A percentile compares a stretch with the other conserved stretches of the same genome.
Conservation (phyloP, 176 grass and related monocot genomes). For the Zoysia japonica region DNA sequence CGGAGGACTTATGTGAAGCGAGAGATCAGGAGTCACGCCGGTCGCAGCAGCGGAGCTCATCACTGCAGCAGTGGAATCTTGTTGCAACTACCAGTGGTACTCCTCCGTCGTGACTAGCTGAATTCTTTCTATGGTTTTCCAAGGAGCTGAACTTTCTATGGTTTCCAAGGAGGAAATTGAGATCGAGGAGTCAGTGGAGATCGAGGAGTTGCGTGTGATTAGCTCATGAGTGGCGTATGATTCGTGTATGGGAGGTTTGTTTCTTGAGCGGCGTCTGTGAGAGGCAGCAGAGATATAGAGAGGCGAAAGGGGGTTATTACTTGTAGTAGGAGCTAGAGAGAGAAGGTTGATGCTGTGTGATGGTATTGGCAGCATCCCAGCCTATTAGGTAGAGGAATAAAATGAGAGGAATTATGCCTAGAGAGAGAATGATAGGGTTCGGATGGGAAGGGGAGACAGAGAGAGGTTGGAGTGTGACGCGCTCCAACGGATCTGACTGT, state of each 20-base stretch:
- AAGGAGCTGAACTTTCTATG: background rate
- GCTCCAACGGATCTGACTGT: constrained; percentile 44
- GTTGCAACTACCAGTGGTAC: too few species aligned
- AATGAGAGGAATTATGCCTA: constrained; percentile 40
- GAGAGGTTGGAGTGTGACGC: constrained; percentile 34
- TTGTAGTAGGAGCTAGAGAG: constrained; percentile 35
- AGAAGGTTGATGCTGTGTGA: background rate
- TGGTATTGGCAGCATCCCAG: constrained; percentile 14
- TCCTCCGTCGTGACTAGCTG: too few species aligned
- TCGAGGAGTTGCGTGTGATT: constrained; percentile 48
- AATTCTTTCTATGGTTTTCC: too few species aligned
- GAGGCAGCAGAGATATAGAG: background rate
- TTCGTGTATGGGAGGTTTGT: constrained; percentile 46
- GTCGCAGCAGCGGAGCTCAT: constrained; percentile 28
- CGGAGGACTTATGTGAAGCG: constrained; percentile 78
- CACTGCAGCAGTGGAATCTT: background rate
- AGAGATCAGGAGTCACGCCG: constrained; percentile 67
- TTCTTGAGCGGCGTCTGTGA: constrained; percentile 27
- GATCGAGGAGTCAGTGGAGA: background rate
- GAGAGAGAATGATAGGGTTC: constrained; percentile 23
- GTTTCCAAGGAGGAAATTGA: constrained; percentile 19
- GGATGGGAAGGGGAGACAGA: constrained; percentile 32
- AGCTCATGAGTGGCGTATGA: constrained; percentile 80
- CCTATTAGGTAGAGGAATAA: constrained; percentile 6
- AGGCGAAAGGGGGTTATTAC: background rate